Base-by-base conservation (phyloP, 306 rosid genomes). In the Cercis canadensis region DNA sequence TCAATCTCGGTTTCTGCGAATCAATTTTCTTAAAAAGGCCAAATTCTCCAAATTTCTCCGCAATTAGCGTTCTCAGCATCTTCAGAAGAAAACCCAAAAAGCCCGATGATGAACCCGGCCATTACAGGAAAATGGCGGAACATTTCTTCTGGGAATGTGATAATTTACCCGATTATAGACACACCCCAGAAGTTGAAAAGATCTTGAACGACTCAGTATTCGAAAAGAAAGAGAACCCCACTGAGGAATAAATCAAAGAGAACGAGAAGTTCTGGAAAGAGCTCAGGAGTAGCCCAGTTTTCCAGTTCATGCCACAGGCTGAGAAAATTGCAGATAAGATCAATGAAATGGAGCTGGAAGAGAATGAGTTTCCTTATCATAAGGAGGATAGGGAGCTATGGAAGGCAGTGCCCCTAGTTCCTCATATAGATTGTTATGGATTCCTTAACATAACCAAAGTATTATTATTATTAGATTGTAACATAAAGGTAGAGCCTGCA, bases 91-190 rank as follows among this genome's bases (percentile, higher is more conserved):
- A 39, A 10, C 88, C 86, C 64, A 51, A 73, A 5, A n/a, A n/a
- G n/a, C n/a, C n/a, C n/a, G 62, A 65, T 24, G 65, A n/a, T 2
- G 80, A 81, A 14, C 92, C 92, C 0, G 97, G 96, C 0, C 80
- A 52, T 15, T 78, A 57, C 82, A 75, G 74, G 17, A 46, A 74
- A 54, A 72, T 87, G 86, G 87, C 76, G 5, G 85, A 84, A 3
- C 95, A 88, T 67, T 85, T 78, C 84, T 85, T 64, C 78, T 83
- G 86, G 89, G 98, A 94, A 64, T 83, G 89, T 72, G 83, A 81
- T 16, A 87, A 75, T 36, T 29, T 60, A 17, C 96, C 97, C 4
- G 90, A 90, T 59, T 34, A 85, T 64, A 69, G 98, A 6, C 85
- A 86, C 84, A 21, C 95, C 10, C 96, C 97, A 0, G 87, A 90